Evolutionary conservation across 202 grass and related monocot genomes (phyloP), one percentile per base, ranked within the genome.

Genomic region (Saccharum hybrid): DNA sequence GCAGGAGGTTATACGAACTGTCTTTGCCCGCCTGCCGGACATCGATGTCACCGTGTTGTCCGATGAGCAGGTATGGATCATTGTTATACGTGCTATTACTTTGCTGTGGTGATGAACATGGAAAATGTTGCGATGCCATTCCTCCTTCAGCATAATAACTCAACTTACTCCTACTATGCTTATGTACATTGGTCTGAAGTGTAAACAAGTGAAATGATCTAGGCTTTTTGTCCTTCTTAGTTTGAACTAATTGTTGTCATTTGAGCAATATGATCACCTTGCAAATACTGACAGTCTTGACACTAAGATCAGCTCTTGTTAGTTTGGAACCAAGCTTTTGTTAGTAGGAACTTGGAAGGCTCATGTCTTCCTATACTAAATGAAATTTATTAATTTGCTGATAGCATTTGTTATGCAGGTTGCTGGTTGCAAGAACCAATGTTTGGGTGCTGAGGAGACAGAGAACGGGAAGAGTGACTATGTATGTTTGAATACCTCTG

Each of bases 1-100:
- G 97, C 97, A 96, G 80, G 93, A 99, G 88, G 92, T 99, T 52
- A 72, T 99, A 52, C 88, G 97, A 2, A 90, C 86, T 68, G 77
- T 99, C 83, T 99, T 99, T 52, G 75, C 76, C 13, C 84, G 88
- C 62, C 83, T 99, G 57, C 71, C 79, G 8, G 85, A 90, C 66
- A 40, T 96, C 72, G 71, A 80, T 9, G 26, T 37, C 76, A 42
- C 71, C 0, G 7, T 62, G 26, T 34, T 51, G 19, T 23, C 56
- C 1, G 67, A 52, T 7, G 85, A 84, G 21, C 76, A 81, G 88
- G 88, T 90, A 67, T 16, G 43, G 15, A 74, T 10, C 16, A 70
- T 59, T 39, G n/a, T 59, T 69, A 30, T 60, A 43, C 60, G 60
- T 0, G 7, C 18, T 22, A 52, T 62, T 28, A 34, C 12, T 37